Conservation (phyloP, 768 basidiomycete species). For the Mycena albidolilacea region DNA sequence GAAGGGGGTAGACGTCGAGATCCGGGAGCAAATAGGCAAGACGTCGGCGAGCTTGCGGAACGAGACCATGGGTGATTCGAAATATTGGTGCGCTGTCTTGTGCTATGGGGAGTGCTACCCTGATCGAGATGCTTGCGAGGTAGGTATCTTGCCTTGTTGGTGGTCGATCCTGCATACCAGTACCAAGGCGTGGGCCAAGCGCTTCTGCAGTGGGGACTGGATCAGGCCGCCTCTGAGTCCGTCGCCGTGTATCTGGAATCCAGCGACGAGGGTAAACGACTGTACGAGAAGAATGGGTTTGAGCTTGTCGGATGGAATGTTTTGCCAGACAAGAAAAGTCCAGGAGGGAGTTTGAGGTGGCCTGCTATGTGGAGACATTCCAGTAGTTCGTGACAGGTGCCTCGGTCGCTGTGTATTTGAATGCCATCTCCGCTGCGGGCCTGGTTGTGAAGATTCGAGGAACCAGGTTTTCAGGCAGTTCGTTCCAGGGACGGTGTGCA, state of each 20-base stretch:
- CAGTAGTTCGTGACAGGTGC: neutral
- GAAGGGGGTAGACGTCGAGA: neutral
- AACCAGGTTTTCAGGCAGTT: too few species aligned
- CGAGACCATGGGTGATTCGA: constrained; percentile 13
- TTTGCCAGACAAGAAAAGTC: constrained; percentile 6
- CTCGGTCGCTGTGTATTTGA: too few species aligned
- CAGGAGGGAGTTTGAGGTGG: constrained; percentile 20
- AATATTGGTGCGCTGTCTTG: constrained; percentile 17
- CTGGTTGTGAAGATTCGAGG: too few species aligned
- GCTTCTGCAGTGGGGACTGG: constrained; percentile 12
- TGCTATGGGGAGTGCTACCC: neutral
- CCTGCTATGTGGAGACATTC: constrained; percentile 7
- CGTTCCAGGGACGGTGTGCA: too few species aligned
- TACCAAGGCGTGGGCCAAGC: constrained; percentile 2
- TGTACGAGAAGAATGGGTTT: constrained; percentile 20
- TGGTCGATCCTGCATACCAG: constrained; percentile 20
- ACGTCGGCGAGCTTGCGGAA: neutral
- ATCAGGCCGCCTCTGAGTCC: constrained; percentile 13
- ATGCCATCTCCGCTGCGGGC: too few species aligned
- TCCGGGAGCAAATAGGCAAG: neutral
- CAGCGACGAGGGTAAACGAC: constrained; percentile 4
- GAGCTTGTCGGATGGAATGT: constrained; percentile 16
- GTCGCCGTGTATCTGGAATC: constrained; percentile 20
- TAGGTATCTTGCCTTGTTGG: constrained; percentile 12
- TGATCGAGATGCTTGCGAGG: neutral